Conservation (phyloP, 352 stramenopile species). For the Halophytophthora polymorphica region DNA sequence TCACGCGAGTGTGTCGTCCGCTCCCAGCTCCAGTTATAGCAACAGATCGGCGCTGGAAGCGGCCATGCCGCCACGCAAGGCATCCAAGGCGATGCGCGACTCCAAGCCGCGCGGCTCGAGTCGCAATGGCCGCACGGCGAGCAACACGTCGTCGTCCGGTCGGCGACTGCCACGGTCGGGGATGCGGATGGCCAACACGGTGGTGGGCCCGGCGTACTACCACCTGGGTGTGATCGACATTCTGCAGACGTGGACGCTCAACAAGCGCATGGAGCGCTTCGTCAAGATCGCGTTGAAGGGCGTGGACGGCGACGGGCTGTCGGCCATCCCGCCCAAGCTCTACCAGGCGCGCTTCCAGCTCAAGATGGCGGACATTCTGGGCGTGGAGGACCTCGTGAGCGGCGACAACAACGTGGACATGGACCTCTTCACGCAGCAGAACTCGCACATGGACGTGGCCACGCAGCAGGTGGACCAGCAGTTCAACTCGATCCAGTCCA, state of each 20-base stretch:
- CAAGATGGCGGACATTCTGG: conserved; percentile 86
- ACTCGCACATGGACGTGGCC: conserved; percentile 87
- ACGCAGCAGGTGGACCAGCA: conserved; percentile 56
- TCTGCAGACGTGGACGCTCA: conserved; percentile 85
- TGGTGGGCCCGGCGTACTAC: conserved; percentile 88
- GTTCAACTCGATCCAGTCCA: conserved; percentile 56
- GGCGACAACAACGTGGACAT: conserved; percentile 35
- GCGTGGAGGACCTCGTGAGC: conserved; percentile 66
- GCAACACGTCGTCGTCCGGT: conserved; percentile 73
- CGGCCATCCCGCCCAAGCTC: conserved; percentile 75
- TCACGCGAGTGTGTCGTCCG: conserved; percentile 68
- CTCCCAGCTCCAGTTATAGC: conserved; percentile 20
- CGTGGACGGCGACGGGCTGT: conserved; percentile 77
- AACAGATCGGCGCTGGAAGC: conserved; percentile 12
- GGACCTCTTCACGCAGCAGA: conserved; percentile 79
- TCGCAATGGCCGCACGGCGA: conserved; percentile 43
- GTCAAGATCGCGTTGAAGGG: conserved; percentile 86
- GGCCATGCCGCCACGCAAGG: conserved; percentile 44
- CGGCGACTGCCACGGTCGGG: conserved; percentile 67
- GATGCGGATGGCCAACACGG: conserved; percentile 84
- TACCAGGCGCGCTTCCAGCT: conserved; percentile 86
- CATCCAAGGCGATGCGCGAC: conserved; percentile 46
- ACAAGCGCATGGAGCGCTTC: conserved; percentile 86
- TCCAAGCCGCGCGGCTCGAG: conserved; percentile 8
- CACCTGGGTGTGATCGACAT: conserved; percentile 91